Evolutionary conservation across 2,329 filamentous ascomycete genomes (phyloP).

Genomic region (Neonectria punicea): DNA sequence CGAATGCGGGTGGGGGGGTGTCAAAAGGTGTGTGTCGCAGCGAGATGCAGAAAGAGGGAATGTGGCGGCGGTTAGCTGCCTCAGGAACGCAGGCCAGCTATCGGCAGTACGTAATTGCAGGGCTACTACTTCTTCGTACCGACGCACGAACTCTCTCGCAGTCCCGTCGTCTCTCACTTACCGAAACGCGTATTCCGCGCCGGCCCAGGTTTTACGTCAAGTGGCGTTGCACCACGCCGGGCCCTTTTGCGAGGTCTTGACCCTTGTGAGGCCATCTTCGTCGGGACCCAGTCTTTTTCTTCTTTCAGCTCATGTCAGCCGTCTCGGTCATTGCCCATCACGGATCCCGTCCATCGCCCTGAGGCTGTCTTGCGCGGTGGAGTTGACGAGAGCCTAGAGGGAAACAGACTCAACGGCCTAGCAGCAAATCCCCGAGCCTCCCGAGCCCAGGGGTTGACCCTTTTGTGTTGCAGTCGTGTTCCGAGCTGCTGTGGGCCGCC

Average conservation of each 20-base stretch:
- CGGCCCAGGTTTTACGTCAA: conserved; percentile 33
- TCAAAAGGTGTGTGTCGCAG: not conserved
- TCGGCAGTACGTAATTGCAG: not conserved
- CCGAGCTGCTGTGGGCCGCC: not conserved
- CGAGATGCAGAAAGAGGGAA: not conserved
- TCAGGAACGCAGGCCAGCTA: conserved; percentile 3
- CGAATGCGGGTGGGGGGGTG: conserved; percentile 3
- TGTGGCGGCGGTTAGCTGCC: conserved; percentile 17
- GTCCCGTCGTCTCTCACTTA: not conserved
- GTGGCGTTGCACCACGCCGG: conserved; percentile 33
- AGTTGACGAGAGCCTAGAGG: not conserved
- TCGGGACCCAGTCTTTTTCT: not conserved
- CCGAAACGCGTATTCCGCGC: conserved; percentile 11
- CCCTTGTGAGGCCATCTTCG: not conserved
- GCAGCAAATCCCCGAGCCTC: not conserved
- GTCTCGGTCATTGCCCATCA: not conserved
- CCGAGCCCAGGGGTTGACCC: not conserved
- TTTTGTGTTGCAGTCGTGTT: not conserved
- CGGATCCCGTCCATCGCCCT: not conserved
- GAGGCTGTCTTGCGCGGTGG: not conserved
- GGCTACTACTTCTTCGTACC: not conserved
- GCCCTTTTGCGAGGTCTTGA: conserved; percentile 6
- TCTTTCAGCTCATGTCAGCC: not conserved
- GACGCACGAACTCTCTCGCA: not conserved
- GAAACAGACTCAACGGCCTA: conserved; percentile 1